Base-by-base conservation (phyloP, 2,329 filamentous ascomycete genomes). In the Sporothrix brunneoviolacea region DNA sequence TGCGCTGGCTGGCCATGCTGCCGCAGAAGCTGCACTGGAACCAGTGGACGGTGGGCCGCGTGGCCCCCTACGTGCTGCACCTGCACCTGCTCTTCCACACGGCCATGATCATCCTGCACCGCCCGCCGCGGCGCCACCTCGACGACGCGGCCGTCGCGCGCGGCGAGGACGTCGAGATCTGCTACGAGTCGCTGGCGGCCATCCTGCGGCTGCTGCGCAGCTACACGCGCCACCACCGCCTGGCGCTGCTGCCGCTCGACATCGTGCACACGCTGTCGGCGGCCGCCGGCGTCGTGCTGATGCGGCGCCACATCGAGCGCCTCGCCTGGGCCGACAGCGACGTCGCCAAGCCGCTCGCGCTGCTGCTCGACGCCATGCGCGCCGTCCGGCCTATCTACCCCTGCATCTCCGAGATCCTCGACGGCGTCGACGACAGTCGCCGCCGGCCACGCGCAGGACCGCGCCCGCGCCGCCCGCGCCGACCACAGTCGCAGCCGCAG, bases 51-150 rank as follows among this genome's bases (percentile, higher is more conserved):
- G n/a, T n/a, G n/a, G n/a, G 70, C 4, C 64, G 70, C 18, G 68
- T 76, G 4, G 69, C 71, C 3, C 64, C 69, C 3, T 68, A 69
- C 24, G 70, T 76, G 1, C 67, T 75, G 36, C 70, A 75, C 56
- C 62, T 76, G 33, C 72, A 76, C 54, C 72, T 76, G 67, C 58
- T 71, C 15, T 76, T 75, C 54, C 72, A 76, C 51, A 74, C 73
- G 1, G 67, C 69, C 42, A 74, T 76, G 71, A 75, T 75, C 18
- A 74, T 76, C 43, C 66, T 76, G 3, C 72, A 76, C 53, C 68
- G 73, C 0, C 73, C 73, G 2, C 72, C 73, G 2, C 68, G 65
- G 3, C 68, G 72, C 43, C 62, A 70, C 33, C 67, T 74, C 36
- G 62, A 65, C 51, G 68, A 68, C 32, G 63, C 64, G 2, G 66